These are phyloP conservation scores for Syzygium aqueum DNA, from an alignment of 345 rosid genomes.

Conservation along the genomic window DNA sequence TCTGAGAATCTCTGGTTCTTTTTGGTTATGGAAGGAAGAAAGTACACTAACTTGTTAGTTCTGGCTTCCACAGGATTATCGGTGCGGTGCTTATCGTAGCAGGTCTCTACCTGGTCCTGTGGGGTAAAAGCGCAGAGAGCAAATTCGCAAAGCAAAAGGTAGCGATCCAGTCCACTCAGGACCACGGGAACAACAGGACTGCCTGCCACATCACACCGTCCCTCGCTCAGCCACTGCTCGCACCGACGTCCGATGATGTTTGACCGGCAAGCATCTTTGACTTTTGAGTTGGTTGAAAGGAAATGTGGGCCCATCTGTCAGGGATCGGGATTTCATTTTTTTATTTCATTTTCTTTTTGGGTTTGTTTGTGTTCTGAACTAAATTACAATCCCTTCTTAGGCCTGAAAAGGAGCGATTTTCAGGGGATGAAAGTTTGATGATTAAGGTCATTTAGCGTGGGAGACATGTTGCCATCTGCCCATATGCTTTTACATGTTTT, in stretches of 20 bases:
- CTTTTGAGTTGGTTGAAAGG: not conserved
- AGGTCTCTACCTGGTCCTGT: slow-evolving; percentile 82
- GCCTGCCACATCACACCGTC: slow-evolving; percentile 39
- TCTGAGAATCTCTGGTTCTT: not conserved
- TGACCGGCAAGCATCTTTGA: slow-evolving; percentile 16
- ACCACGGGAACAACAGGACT: slow-evolving; percentile 30
- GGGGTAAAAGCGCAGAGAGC: slow-evolving; percentile 85
- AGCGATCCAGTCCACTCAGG: slow-evolving; percentile 45
- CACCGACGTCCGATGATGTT: slow-evolving; percentile 70
- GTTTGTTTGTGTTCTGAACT: not conserved
- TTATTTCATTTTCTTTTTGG: not conserved
- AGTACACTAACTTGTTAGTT: not conserved
- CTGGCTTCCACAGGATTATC: slow-evolving; percentile 44
- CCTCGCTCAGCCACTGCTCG: slow-evolving; percentile 77
- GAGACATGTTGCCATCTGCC: not conserved
- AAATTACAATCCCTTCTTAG: not conserved
- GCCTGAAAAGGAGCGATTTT: not conserved
- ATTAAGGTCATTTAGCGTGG: not conserved
- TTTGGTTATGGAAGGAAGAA: not conserved
- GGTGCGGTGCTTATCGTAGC: slow-evolving; percentile 75
- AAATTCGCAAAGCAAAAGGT: slow-evolving; percentile 47
- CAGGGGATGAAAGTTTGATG: not conserved
- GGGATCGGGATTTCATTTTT: not conserved
- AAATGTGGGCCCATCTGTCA: not conserved
- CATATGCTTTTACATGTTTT: not conserved